Evolutionary conservation across 768 basidiomycete species (phyloP), one percentile per base, ranked within the genome.

Genomic region (Boletus sp.): DNA sequence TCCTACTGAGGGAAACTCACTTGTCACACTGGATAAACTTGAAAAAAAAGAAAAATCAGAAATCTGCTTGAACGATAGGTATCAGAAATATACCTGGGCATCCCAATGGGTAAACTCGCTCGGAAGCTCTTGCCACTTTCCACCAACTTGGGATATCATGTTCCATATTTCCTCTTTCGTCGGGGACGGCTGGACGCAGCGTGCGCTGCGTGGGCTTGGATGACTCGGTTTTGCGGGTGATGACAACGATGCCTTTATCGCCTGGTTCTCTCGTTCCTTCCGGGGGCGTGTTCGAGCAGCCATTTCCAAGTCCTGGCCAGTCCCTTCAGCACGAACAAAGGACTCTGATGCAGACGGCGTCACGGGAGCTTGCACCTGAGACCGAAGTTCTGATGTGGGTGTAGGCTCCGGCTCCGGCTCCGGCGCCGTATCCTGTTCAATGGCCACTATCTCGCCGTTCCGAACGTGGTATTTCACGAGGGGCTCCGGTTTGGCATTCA

Each of bases 21-120:
- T 59, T 61, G 54, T 74, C 72, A 29, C 71, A 74, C 53, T 72
- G 65, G 25, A 72, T 68, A 42, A 73, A 70, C 72, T 74, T 23
- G 15, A 29, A 17, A 29, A 38, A 30, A 27, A 23, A 30, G 32
- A 34, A 34, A 21, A 6, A 8, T 53, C 30, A 54, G 43, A 32
- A 15, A 30, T n/a, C 14, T 15, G 10, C 2, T 15, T 17, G 7
- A 42, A 29, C 34, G 23, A 17, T 0, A 27, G n/a, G 2, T 4
- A 3, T 27, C 4, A 3, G 6, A 29, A 21, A 29, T 48, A 7
- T 46, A 68, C 67, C 65, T 70, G 68, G 14, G 25, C 14, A 15
- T 68, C 57, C 65, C 68, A 65, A 1, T 55, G 57, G 14, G 46
- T 52, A 9, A 67, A 62, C 27, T 9, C 4, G 6, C 1, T 15